A percentile compares a stretch with the other conserved stretches of the same genome.
These are phyloP conservation scores for Penicillium canescens DNA, from an alignment of 495 filamentous ascomycete species.

Conservation along the genomic window DNA sequence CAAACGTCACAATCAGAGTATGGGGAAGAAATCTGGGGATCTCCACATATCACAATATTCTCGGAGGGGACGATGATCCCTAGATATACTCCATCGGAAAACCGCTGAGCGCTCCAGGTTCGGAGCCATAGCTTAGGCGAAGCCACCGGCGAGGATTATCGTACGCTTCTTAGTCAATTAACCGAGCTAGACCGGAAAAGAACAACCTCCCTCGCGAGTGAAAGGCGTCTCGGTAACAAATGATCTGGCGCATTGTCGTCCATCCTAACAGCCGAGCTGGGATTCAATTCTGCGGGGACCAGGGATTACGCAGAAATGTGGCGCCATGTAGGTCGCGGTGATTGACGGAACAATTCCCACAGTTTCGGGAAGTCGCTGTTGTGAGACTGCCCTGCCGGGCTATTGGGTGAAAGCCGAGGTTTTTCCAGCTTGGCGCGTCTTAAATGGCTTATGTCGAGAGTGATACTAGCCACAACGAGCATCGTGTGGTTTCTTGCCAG, in stretches of 20 bases:
- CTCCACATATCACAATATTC: constrained; percentile 14
- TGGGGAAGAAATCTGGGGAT: constrained; percentile 18
- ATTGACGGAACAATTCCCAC: constrained; percentile 38
- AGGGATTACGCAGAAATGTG: neutral
- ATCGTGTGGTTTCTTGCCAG: neutral
- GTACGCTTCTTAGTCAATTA: too few species aligned
- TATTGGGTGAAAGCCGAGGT: neutral
- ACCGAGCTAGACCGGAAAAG: too few species aligned
- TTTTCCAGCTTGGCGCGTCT: too few species aligned
- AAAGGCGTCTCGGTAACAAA: too few species aligned
- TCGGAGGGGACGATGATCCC: neutral
- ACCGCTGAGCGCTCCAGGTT: neutral
- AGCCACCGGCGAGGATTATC: too few species aligned
- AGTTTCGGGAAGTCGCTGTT: neutral
- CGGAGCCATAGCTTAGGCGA: too few species aligned
- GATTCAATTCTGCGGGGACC: constrained; percentile 5
- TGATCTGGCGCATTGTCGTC: too few species aligned
- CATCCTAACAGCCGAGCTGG: neutral
- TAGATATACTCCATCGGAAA: constrained; percentile 3
- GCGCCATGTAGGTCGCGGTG: constrained; percentile 10
- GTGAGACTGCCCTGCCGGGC: neutral
- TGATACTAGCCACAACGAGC: neutral
- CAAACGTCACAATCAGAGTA: neutral
- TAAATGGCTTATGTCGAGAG: neutral
- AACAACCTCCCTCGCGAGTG: too few species aligned